Evolutionary conservation across 805 yeast genomes (phyloP), one percentile per base, ranked within the genome.

Genomic region (Wickerhamiella vanderwaltii): DNA sequence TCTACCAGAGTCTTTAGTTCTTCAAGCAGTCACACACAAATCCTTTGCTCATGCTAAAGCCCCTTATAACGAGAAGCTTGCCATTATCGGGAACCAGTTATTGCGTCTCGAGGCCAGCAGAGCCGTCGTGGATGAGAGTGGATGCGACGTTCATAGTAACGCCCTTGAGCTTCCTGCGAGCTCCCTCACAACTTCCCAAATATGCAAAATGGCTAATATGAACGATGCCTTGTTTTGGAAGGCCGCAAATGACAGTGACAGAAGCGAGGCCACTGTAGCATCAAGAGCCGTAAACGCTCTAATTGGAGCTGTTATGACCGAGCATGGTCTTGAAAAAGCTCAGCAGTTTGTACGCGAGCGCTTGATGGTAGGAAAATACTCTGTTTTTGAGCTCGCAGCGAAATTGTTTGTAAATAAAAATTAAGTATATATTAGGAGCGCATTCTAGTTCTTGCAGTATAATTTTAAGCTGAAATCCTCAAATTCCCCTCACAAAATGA

Each of bases 11-110:
- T 68, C 69, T 5, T 50, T 79, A 45, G 62, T 79, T 17, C 65
- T 85, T 47, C 97, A 88, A 63, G 76, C 83, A 30, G 65, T 87
- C 53, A 87, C 96, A 5, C 96, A 88, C 64, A 88, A 88, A 64
- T 83, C 95, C 17, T 88, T 86, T 67, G 94, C 93, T 4, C 93
- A 84, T 62, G 96, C 95, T 7, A 66, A 72, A 48, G 75, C 78
- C 52, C 95, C 96, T 6, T 84, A 82, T 63, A 88, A 87, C 63
- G 95, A 86, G 58, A 81, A 79, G 59, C 66, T 88, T 52, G 68
- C 84, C 15, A 71, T 79, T 33, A 64, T 84, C 57, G 96, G 64
- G 29, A 51, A 49, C 29, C 54, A 54, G 43, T 51, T 57, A 36
- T 48, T 61, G 22, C 49, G 61, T 18, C 28, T 59, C 35, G 48